phyloP scores from a whole-genome alignment of 2,329 filamentous ascomycete species.

The Dendryphion nanum region DNA sequence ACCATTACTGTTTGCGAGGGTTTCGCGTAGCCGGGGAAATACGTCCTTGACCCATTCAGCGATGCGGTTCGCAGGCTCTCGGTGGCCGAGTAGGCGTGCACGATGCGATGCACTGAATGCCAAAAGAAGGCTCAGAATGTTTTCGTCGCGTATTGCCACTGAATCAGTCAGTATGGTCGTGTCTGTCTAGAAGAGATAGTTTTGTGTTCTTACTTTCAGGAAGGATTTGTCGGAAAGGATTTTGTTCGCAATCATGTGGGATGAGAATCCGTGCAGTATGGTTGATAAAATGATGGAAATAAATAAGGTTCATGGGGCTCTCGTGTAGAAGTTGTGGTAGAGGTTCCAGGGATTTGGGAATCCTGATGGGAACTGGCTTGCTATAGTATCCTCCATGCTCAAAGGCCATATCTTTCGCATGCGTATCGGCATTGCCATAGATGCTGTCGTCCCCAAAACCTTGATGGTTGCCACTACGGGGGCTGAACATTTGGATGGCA shows the following conservation, averaged over 20 bases:
- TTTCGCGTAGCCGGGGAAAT: conserved; percentile 68
- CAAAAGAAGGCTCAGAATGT: conserved; percentile 73
- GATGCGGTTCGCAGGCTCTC: conserved; percentile 74
- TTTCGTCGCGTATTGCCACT: conserved; percentile 67
- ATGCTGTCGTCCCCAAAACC: conserved; percentile 33
- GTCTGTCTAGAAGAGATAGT: neutral
- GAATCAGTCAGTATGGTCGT: conserved; percentile 21
- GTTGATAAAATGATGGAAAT: conserved; percentile 73
- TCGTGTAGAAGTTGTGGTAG: conserved; percentile 59
- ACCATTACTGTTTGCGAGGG: conserved; percentile 56
- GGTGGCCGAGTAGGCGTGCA: conserved; percentile 69
- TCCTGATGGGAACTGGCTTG: conserved; percentile 64
- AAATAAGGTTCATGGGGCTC: conserved; percentile 78
- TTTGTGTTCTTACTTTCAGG: conserved; percentile 56
- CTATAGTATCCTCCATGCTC: conserved; percentile 67
- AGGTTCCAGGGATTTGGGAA: conserved; percentile 56
- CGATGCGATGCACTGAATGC: conserved; percentile 84
- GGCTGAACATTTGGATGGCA: conserved; percentile 54
- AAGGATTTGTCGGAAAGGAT: conserved; percentile 55
- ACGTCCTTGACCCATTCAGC: conserved; percentile 77
- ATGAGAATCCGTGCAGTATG: conserved; percentile 71
- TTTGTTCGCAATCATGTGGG: conserved; percentile 61
- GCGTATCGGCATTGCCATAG: conserved; percentile 34
- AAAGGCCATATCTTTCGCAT: conserved; percentile 53
- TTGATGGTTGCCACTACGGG: conserved; percentile 27